Conservation (phyloP, 1,284 basidiomycete species). For the Wolfiporia cocos region DNA sequence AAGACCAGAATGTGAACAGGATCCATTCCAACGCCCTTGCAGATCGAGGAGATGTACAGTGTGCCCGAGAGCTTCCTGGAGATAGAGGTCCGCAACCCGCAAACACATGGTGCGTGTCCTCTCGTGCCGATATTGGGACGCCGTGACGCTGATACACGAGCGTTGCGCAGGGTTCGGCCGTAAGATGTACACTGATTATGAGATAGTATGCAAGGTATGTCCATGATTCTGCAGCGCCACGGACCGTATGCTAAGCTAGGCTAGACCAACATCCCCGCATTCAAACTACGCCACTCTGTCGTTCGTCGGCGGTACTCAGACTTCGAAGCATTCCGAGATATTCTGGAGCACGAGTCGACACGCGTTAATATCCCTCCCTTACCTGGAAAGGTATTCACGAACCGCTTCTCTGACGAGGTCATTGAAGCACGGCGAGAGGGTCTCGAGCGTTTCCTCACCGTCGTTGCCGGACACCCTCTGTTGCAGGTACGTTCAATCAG, state of each 20-base stretch:
- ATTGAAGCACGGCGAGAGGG: slow-evolving; percentile 92
- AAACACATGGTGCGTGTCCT: slow-evolving; percentile 79
- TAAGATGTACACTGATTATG: slow-evolving; percentile 99
- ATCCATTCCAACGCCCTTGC: slow-evolving; percentile 13
- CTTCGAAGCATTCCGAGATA: slow-evolving; percentile 98
- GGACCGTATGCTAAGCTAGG: not conserved
- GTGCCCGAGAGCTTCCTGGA: slow-evolving; percentile 97
- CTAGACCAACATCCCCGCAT: slow-evolving; percentile 99
- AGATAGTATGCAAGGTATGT: slow-evolving; percentile 92
- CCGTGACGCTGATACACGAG: not conserved
- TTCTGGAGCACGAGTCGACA: slow-evolving; percentile 94
- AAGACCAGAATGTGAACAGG: slow-evolving; percentile 28
- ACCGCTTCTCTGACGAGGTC: slow-evolving; percentile 96
- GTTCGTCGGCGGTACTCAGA: slow-evolving; percentile 96
- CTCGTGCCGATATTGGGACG: not conserved
- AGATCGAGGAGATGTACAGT: slow-evolving; percentile 99
- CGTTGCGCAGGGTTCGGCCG: slow-evolving; percentile 74
- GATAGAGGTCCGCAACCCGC: slow-evolving; percentile 95
- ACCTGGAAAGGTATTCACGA: slow-evolving; percentile 95
- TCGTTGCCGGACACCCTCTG: slow-evolving; percentile 96
- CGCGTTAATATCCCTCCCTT: slow-evolving; percentile 96
- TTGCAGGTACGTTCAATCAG: slow-evolving; percentile 64
- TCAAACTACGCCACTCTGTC: slow-evolving; percentile 92
- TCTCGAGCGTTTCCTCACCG: slow-evolving; percentile 90
- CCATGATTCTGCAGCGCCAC: slow-evolving; percentile 1